Evolutionary conservation across 257 asterid genomes (phyloP).

Genomic region (Solanum appendiculatum): DNA sequence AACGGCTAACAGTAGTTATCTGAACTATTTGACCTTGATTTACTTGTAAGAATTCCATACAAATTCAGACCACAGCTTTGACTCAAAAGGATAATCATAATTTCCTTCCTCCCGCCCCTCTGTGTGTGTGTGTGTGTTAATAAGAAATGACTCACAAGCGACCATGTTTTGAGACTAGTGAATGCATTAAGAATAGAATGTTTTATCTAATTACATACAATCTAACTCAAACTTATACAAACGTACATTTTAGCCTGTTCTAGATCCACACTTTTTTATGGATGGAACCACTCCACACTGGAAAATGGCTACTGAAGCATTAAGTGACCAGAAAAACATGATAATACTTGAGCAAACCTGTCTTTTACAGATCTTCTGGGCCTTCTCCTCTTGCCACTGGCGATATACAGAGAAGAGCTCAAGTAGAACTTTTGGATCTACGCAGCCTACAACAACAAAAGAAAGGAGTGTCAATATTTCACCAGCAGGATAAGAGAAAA

Average conservation of each 20-base stretch:
- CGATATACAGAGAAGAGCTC: constrained; percentile 82
- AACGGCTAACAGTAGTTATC: neutral
- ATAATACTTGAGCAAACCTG: constrained; percentile 43
- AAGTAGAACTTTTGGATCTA: constrained; percentile 73
- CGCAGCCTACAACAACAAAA: constrained; percentile 40
- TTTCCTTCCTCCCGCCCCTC: neutral
- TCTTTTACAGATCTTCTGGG: constrained; percentile 47
- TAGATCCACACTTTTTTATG: neutral
- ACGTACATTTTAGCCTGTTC: neutral
- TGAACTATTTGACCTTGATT: neutral
- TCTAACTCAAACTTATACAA: neutral
- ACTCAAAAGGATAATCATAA: neutral
- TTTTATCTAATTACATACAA: neutral
- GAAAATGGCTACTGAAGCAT: neutral
- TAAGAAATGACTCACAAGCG: neutral
- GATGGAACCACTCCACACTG: neutral
- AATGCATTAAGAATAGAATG: neutral
- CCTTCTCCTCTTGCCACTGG: constrained; percentile 76
- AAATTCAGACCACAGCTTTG: neutral
- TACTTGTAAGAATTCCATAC: neutral
- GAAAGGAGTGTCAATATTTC: neutral
- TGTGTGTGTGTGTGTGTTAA: neutral
- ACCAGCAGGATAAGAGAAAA: neutral
- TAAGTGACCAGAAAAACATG: neutral
- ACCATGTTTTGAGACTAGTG: neutral